These are phyloP conservation scores for Nosema granulosis DNA, from an alignment of 371 early-diverging fungal species.

Conservation along the genomic window DNA sequence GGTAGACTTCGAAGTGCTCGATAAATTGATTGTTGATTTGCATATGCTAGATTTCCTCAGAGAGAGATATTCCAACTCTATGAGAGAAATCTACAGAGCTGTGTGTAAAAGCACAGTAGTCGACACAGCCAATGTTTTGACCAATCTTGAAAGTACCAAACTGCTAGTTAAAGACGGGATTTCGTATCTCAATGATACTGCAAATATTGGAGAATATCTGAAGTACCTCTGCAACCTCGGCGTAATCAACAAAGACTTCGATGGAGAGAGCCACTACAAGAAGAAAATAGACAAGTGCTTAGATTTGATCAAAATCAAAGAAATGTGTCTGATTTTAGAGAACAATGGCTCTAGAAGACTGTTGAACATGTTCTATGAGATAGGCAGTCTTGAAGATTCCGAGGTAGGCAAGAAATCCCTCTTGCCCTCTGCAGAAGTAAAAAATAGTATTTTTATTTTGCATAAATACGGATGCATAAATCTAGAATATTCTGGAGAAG, in stretches of 20 bases:
- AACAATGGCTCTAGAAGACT: conserved; percentile 24
- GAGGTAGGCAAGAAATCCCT: conserved; percentile 48
- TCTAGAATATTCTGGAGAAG: background rate
- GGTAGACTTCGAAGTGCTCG: conserved; percentile 44
- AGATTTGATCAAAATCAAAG: background rate
- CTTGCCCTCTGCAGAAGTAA: conserved; percentile 7
- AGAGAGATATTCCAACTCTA: conserved; percentile 30
- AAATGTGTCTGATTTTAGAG: conserved; percentile 22
- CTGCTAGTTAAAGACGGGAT: conserved; percentile 23
- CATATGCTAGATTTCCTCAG: conserved; percentile 6
- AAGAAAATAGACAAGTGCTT: background rate
- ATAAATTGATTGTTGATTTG: conserved; percentile 12
- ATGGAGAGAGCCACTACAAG: conserved; percentile 16
- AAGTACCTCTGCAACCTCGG: conserved; percentile 39
- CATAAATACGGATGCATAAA: conserved; percentile 34
- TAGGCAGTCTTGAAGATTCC: conserved; percentile 24
- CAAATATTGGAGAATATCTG: conserved; percentile 47
- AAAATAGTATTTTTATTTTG: conserved; percentile 24
- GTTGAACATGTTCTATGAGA: conserved; percentile 32
- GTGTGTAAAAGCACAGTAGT: conserved; percentile 15
- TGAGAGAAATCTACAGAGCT: conserved; percentile 36
- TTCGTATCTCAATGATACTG: conserved; percentile 30
- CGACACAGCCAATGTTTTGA: conserved; percentile 13
- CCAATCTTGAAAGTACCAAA: conserved; percentile 20
- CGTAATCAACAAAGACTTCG: conserved; percentile 29